These are phyloP conservation scores for Metschnikowia sp. DNA, from an alignment of 805 yeast genomes.

Conservation along the genomic window DNA sequence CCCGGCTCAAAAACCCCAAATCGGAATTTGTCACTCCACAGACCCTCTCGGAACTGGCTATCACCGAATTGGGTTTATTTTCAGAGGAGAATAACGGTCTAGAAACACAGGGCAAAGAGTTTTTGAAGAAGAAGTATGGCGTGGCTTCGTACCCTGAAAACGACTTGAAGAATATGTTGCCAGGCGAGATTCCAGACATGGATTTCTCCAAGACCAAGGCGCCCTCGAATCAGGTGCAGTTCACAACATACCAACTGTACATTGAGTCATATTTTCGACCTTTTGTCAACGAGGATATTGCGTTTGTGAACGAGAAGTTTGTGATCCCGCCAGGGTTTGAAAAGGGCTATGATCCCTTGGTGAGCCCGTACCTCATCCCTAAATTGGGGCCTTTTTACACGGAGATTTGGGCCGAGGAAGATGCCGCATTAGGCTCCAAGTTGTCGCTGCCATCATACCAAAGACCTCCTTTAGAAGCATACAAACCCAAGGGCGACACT, in stretches of 20 bases:
- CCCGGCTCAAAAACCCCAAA: slow-evolving; percentile 64
- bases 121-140: slow-evolving; percentile 69
- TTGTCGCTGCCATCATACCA: slow-evolving; percentile 45
- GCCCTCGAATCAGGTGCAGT: slow-evolving; percentile 83
- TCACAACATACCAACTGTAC: slow-evolving; percentile 78
- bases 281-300: slow-evolving; percentile 76
- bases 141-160: slow-evolving; percentile 87
- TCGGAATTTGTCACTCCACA: slow-evolving; percentile 72
- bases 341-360: slow-evolving; percentile 58
- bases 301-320: slow-evolving; percentile 60
- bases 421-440: slow-evolving; percentile 44
- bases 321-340: slow-evolving; percentile 52
- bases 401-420: slow-evolving; percentile 86
- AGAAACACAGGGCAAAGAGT: slow-evolving; percentile 70
- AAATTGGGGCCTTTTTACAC: slow-evolving; percentile 79
- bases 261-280: slow-evolving; percentile 82
- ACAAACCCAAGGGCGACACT: slow-evolving; percentile 57
- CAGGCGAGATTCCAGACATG: slow-evolving; percentile 83
- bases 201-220: slow-evolving; percentile 79
- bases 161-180: slow-evolving; percentile 70
- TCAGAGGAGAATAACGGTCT: slow-evolving; percentile 57
- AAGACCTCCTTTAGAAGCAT: slow-evolving; percentile 42
- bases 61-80: slow-evolving; percentile 59
- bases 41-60: slow-evolving; percentile 61
- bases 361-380: slow-evolving; percentile 76